Evolutionary conservation across 2,329 filamentous ascomycete genomes (phyloP).

Genomic region (Epichloe festucae): DNA sequence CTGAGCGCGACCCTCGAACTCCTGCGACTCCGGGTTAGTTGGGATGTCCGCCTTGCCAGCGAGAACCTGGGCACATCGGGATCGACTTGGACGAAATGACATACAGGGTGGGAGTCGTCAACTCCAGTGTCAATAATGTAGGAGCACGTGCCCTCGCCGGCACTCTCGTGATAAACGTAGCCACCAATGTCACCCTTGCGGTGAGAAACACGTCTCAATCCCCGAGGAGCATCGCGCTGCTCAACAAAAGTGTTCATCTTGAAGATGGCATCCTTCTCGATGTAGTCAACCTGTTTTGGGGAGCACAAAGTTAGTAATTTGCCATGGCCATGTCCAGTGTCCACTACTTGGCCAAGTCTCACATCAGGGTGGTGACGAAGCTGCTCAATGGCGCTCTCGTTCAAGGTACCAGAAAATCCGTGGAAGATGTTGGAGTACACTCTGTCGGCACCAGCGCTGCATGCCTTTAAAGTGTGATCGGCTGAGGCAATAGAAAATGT

Average conservation of each 20-base stretch:
- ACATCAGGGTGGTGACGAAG: conserved; percentile 15
- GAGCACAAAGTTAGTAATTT: too few relatives aligned
- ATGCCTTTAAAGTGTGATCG: conserved; percentile 7
- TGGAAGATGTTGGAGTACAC: conserved; percentile 11
- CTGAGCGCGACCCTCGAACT: conserved; percentile 22
- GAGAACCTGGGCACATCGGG: too few relatives aligned
- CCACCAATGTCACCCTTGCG: conserved; percentile 13
- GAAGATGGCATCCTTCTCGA: conserved; percentile 23
- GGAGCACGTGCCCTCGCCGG: conserved; percentile 26
- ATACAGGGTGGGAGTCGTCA: conserved; percentile 19
- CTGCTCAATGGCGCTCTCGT: conserved; percentile 9
- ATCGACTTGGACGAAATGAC: conserved; percentile 22
- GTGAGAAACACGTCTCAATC: conserved; percentile 22
- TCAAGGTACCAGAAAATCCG: conserved; percentile 14
- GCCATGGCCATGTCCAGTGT: too few relatives aligned
- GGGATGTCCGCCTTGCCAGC: not conserved
- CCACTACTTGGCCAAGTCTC: not conserved
- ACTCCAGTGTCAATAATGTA: conserved; percentile 36
- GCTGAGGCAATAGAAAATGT: conserved; percentile 6
- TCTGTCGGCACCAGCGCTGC: conserved; percentile 11
- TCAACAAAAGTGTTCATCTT: conserved; percentile 6
- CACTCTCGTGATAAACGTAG: conserved; percentile 26
- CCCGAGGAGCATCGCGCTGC: conserved; percentile 15
- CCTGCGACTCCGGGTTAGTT: conserved; percentile 22
- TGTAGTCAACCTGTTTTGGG: conserved; percentile 15